A percentile compares a stretch with the other conserved stretches of the same genome.
Conservation (phyloP, 1,284 basidiomycete genomes). For the Porodaedalea pini region DNA sequence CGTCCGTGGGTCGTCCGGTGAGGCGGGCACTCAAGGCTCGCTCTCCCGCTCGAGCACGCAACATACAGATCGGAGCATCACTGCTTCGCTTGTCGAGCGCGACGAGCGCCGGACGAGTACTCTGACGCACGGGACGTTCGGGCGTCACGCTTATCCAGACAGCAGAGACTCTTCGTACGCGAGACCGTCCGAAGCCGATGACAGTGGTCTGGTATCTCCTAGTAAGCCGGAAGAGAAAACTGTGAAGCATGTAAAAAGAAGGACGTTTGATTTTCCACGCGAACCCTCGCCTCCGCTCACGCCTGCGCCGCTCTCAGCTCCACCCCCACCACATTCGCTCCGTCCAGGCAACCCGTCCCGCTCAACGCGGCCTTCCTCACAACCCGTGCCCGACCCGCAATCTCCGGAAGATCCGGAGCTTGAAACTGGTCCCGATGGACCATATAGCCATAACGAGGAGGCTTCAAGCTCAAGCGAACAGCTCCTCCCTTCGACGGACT, state of each 20-base stretch:
- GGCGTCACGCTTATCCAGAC: background rate
- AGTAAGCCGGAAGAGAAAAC: background rate
- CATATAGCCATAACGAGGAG: slow-evolving; percentile 7
- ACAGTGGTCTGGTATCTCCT: background rate
- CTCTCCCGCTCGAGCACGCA: slow-evolving; percentile 10
- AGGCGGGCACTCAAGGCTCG: background rate
- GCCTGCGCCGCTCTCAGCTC: slow-evolving; percentile 12
- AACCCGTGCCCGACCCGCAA: background rate
- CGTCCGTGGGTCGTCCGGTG: slow-evolving; percentile 4
- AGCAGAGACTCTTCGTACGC: background rate
- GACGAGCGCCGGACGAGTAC: slow-evolving; percentile 9
- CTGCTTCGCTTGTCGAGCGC: background rate
- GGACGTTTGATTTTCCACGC: slow-evolving; percentile 6
- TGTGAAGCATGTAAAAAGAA: background rate
- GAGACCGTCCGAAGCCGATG: background rate
- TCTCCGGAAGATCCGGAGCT: background rate
- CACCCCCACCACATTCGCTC: background rate
- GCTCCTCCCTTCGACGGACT: slow-evolving; percentile 1
- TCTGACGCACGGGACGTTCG: slow-evolving; percentile 12
- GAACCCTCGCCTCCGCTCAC: slow-evolving; percentile 16
- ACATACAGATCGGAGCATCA: background rate
- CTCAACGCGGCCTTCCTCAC: background rate
- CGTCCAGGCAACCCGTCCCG: slow-evolving; percentile 1
- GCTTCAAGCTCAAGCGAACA: slow-evolving; percentile 10
- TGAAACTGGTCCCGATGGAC: background rate